These are phyloP conservation scores for Silene noctiflora DNA, from an alignment of 179 eudicot genomes.

Conservation along the genomic window DNA sequence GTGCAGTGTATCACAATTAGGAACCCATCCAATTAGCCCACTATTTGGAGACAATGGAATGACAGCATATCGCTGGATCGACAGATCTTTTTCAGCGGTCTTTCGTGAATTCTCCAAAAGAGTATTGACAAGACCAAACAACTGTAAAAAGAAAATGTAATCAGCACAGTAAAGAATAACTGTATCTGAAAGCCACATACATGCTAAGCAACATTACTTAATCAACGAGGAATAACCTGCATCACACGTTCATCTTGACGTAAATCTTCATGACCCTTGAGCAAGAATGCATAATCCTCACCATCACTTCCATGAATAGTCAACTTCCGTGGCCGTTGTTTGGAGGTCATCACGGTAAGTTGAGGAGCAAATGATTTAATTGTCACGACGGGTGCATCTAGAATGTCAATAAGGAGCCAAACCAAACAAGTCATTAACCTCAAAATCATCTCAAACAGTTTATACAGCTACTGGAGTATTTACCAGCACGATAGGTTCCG, in stretches of 20 bases:
- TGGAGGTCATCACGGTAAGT: slow-evolving; percentile 93
- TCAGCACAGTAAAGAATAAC: background rate
- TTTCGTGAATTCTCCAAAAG: slow-evolving; percentile 86
- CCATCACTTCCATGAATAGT: slow-evolving; percentile 97
- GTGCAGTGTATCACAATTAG: slow-evolving; percentile 95
- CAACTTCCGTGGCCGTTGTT: slow-evolving; percentile 95
- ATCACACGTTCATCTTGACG: slow-evolving; percentile 99
- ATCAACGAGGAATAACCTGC: slow-evolving; percentile 56
- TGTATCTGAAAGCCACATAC: background rate
- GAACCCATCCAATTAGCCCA: slow-evolving; percentile 97
- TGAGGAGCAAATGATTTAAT: slow-evolving; percentile 87
- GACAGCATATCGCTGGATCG: slow-evolving; percentile 86
- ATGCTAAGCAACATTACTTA: slow-evolving; percentile 4
- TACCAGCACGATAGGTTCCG: slow-evolving; percentile 96
- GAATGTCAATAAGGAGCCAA: slow-evolving; percentile 12
- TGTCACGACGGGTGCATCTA: slow-evolving; percentile 89
- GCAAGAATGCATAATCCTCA: slow-evolving; percentile 88
- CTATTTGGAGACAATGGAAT: slow-evolving; percentile 97
- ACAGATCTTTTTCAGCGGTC: slow-evolving; percentile 89
- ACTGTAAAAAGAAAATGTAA: slow-evolving; percentile 43
- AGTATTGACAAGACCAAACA: slow-evolving; percentile 94
- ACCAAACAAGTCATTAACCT: slow-evolving; percentile 4
- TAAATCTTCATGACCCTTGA: slow-evolving; percentile 97
- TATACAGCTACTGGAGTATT: slow-evolving; percentile 4
- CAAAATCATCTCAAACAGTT: background rate